Percentiles rank a stretch among this genome's conserved stretches.
These are phyloP conservation scores for Aspergillus melleus DNA, from an alignment of 2,329 filamentous ascomycete genomes.

Conservation along the genomic window DNA sequence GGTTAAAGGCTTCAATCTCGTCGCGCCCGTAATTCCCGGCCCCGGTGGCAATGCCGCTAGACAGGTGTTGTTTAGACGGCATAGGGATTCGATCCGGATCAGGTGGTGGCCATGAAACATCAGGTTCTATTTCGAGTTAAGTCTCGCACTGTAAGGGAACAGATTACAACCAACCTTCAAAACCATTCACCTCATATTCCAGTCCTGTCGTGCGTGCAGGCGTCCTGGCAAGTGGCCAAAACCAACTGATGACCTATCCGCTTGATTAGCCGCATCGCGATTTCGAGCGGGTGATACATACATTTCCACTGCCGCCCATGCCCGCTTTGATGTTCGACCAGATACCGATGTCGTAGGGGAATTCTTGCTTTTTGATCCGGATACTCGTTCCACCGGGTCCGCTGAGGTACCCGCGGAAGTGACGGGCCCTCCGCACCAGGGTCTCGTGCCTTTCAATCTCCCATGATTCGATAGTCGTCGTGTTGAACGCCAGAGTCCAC, in stretches of 20 bases:
- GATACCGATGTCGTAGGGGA: conserved; percentile 66
- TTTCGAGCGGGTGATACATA: not conserved
- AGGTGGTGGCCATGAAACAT: conserved; percentile 48
- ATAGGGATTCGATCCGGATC: conserved; percentile 52
- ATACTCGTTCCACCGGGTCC: conserved; percentile 58
- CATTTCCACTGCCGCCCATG: conserved; percentile 57
- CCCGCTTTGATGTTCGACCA: conserved; percentile 59
- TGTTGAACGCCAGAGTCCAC: conserved; percentile 58
- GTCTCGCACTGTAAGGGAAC: not conserved
- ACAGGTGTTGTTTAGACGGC: conserved; percentile 18
- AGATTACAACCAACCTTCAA: conserved; percentile 50
- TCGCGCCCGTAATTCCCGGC: conserved; percentile 37
- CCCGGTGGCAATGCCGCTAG: conserved; percentile 26
- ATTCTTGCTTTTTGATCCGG: conserved; percentile 60
- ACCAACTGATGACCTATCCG: conserved; percentile 53
- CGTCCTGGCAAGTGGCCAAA: conserved; percentile 60
- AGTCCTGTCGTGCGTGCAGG: conserved; percentile 49
- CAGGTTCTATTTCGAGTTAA: conserved; percentile 29
- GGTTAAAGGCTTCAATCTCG: conserved; percentile 54
- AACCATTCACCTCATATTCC: conserved; percentile 59
- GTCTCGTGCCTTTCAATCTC: conserved; percentile 53
- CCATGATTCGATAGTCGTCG: conserved; percentile 66
- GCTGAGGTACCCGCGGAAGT: conserved; percentile 59
- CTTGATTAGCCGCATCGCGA: not conserved
- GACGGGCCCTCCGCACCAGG: conserved; percentile 46